phyloP scores from a whole-genome alignment of 164 flowering plant species.

The Stephania japonica region DNA sequence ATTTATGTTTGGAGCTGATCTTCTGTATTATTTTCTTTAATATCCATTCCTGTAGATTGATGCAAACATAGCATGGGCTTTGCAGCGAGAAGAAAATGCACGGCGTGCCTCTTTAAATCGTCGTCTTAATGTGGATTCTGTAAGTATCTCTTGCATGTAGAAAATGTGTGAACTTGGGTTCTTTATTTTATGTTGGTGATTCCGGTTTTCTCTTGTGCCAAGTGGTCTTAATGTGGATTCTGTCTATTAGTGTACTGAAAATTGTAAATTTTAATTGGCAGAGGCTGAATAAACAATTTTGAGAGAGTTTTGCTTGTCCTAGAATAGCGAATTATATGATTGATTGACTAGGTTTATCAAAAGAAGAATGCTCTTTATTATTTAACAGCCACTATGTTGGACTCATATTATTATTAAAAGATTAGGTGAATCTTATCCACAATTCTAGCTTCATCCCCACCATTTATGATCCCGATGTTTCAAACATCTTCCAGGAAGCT shows the following conservation, averaged over 20 bases:
- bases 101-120: constrained; percentile 23
- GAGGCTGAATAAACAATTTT: no score
- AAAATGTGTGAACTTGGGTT: background rate
- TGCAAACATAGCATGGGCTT: constrained; percentile 48
- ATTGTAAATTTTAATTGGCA: background rate
- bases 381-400: background rate
- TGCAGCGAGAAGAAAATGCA: constrained; percentile 51
- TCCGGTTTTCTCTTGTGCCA: background rate
- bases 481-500: background rate
- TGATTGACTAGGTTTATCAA: no score
- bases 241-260: background rate
- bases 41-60: constrained; percentile 36
- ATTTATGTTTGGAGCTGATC: background rate
- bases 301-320: no score
- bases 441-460: background rate
- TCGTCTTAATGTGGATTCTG: constrained; percentile 26
- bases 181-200: background rate
- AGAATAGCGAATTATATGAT: no score
- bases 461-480: background rate
- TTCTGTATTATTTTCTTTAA: constrained; percentile 4
- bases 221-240: background rate
- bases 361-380: no score
- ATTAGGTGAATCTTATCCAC: background rate
- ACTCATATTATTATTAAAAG: background rate
- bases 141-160: constrained; percentile 27